phyloP scores from a whole-genome alignment of 805 yeast genomes.

The Hanseniaspora taiwanica region DNA sequence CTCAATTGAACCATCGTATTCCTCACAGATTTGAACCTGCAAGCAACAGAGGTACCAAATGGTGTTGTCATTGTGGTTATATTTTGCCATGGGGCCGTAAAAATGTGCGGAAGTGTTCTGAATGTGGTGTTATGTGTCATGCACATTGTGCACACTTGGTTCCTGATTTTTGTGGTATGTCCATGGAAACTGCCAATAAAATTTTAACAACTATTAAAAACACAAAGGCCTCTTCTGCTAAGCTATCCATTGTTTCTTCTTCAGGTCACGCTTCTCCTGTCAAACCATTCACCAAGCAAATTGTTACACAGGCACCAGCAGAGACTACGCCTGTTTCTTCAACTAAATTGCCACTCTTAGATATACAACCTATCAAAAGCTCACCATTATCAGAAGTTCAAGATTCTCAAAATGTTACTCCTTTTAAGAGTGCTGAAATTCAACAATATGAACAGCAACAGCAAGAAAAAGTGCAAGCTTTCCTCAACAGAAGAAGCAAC shows the following conservation, averaged over 20 bases:
- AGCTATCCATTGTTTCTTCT: conserved; percentile 8
- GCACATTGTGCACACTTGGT: conserved; percentile 85
- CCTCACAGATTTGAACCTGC: conserved; percentile 95
- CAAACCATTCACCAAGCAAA: too few relatives aligned
- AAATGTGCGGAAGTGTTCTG: conserved; percentile 82
- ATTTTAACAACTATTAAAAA: conserved; percentile 73
- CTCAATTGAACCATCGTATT: conserved; percentile 84
- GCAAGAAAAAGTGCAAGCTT: conserved; percentile 14
- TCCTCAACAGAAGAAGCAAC: conserved; percentile 16
- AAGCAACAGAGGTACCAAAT: conserved; percentile 87
- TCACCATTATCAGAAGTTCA: conserved; percentile 5
- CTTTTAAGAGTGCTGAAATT: not conserved
- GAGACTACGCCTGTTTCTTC: too few relatives aligned
- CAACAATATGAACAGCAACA: conserved; percentile 1
- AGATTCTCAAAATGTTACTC: not conserved
- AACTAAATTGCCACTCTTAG: too few relatives aligned
- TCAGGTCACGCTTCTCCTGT: conserved; percentile 10
- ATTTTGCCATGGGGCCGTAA: conserved; percentile 90
- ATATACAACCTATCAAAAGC: conserved; percentile 2
- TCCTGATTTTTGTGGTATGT: conserved; percentile 98
- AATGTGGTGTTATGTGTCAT: conserved; percentile 93
- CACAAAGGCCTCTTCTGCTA: conserved; percentile 28
- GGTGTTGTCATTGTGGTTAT: conserved; percentile 99
- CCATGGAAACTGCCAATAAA: conserved; percentile 91
- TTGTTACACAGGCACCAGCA: conserved; percentile 2